These are phyloP conservation scores for Melampsora larici-populina DNA, from an alignment of 1,284 basidiomycete species.

Conservation along the genomic window DNA sequence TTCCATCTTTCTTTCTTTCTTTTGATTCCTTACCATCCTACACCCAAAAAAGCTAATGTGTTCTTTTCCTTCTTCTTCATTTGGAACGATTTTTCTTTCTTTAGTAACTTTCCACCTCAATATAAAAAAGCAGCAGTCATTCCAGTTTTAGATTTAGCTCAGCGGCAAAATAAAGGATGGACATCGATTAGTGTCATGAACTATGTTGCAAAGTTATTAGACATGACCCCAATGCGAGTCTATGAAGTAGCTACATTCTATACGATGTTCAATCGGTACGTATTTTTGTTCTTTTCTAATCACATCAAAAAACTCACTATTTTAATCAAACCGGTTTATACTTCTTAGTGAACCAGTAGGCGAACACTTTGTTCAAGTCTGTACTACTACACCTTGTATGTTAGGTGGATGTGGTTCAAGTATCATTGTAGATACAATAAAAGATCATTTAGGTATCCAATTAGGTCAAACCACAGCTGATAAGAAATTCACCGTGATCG, in stretches of 20 bases:
- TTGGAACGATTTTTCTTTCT: constrained; percentile 65
- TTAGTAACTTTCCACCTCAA: constrained; percentile 80
- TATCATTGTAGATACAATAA: constrained; percentile 80
- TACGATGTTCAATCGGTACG: constrained; percentile 83
- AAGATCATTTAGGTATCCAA: constrained; percentile 71
- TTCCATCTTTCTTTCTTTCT: neutral
- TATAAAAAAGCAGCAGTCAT: constrained; percentile 96
- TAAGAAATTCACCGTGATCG: constrained; percentile 93
- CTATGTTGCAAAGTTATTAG: constrained; percentile 72
- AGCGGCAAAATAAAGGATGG: constrained; percentile 97
- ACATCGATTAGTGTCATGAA: constrained; percentile 99
- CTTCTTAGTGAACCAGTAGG: constrained; percentile 82
- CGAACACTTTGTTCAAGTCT: constrained; percentile 91
- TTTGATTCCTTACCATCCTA: neutral
- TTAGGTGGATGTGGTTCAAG: constrained; percentile 78
- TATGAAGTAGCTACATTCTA: constrained; percentile 99
- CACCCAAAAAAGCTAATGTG: neutral
- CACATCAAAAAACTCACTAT: neutral
- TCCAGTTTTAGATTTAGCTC: constrained; percentile 90
- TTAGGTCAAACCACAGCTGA: constrained; percentile 89
- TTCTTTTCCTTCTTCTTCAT: neutral
- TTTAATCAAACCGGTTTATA: neutral
- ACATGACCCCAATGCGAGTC: constrained; percentile 96
- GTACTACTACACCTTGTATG: constrained; percentile 99
- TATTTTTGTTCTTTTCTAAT: neutral